Conservation (phyloP, 2,329 filamentous ascomycete species). For the Fusarium nisikadoi region DNA sequence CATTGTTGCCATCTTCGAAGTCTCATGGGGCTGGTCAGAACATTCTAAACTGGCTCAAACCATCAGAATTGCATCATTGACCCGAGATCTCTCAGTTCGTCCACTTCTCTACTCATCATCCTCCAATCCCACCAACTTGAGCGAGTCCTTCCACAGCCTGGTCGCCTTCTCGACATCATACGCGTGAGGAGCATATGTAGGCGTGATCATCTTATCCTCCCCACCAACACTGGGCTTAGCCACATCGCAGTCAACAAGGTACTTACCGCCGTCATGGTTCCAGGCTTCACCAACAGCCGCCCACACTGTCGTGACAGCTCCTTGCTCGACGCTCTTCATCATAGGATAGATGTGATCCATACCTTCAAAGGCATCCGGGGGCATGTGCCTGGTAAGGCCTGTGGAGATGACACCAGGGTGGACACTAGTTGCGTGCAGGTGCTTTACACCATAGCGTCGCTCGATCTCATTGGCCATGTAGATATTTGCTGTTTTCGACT, state of each 20-base stretch:
- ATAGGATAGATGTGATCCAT: background rate
- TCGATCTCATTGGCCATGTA: conserved; percentile 43
- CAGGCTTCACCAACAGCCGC: background rate
- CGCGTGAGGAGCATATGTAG: background rate
- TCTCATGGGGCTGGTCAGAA: no score
- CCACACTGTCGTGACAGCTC: background rate
- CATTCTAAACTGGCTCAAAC: no score
- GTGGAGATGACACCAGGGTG: conserved; percentile 17
- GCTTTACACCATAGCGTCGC: conserved; percentile 15
- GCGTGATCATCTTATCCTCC: background rate
- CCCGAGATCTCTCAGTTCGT: no score
- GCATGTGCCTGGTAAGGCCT: background rate
- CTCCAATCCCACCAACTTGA: background rate
- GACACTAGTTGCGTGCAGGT: conserved; percentile 30
- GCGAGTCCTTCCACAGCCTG: background rate
- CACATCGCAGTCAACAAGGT: background rate
- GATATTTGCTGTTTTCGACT: conserved; percentile 37
- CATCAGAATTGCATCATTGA: no score
- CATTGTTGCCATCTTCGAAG: no score
- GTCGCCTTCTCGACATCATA: background rate
- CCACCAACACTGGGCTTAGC: background rate
- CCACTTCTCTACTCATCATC: background rate
- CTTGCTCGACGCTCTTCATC: background rate
- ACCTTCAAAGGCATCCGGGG: background rate
- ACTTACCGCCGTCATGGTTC: background rate